phyloP scores from a whole-genome alignment of 192 early-diverging fungal genomes.

The Irineochytrium annulatum region DNA sequence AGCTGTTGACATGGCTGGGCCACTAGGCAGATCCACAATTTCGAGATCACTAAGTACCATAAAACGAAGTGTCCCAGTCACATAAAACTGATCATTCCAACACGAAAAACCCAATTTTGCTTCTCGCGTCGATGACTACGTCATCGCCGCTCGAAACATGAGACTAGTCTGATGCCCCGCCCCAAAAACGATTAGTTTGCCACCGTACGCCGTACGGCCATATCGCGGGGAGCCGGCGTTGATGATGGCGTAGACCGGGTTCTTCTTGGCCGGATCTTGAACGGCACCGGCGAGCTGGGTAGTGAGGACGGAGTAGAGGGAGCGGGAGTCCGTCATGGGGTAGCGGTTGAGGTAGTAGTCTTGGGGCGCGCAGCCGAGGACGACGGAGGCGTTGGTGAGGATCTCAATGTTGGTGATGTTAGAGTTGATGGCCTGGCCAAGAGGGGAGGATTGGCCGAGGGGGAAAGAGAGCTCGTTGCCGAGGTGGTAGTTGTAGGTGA shows the following conservation, averaged over 20 bases:
- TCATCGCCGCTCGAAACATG: too few relatives aligned
- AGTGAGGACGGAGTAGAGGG: constrained; percentile 31
- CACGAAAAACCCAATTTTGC: too few relatives aligned
- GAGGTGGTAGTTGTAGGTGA: constrained; percentile 51
- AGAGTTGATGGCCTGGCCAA: constrained; percentile 34
- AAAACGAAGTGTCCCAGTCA: too few relatives aligned
- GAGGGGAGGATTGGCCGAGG: constrained; percentile 22
- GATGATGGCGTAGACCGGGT: constrained; percentile 38
- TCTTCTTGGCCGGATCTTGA: constrained; percentile 14
- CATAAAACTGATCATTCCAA: too few relatives aligned
- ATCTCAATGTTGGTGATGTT: constrained; percentile 31
- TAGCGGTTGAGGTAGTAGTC: constrained; percentile 48
- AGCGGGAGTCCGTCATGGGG: constrained; percentile 23
- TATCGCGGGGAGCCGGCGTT: constrained; percentile 45
- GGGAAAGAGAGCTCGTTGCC: constrained; percentile 17
- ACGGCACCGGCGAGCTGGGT: constrained; percentile 5
- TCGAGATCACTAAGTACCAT: too few relatives aligned
- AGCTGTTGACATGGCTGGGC: too few relatives aligned
- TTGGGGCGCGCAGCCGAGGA: constrained; percentile 44
- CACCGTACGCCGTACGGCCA: too few relatives aligned
- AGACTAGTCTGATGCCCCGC: too few relatives aligned
- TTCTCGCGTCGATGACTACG: too few relatives aligned
- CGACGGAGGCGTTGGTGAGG: constrained; percentile 28
- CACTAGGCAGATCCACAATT: too few relatives aligned
- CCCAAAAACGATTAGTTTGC: too few relatives aligned